A percentile compares a stretch with the other conserved stretches of the same genome.
phyloP scores from a whole-genome alignment of 192 early-diverging fungal species.

The Phlyctochytrium planicorne region DNA sequence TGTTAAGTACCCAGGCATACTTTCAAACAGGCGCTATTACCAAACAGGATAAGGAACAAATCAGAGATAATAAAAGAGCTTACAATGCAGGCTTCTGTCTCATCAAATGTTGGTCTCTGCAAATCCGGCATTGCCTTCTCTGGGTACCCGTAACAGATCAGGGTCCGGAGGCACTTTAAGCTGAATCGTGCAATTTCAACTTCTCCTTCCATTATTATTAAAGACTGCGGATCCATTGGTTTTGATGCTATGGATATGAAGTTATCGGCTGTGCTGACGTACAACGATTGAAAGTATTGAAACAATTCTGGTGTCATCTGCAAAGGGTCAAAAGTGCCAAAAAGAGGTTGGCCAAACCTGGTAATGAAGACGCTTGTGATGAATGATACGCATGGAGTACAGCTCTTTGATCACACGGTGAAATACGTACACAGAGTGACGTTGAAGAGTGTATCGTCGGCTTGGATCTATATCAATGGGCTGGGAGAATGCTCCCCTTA shows the following conservation, averaged over 20 bases:
- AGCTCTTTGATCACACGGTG: conserved; percentile 5
- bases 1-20: conserved; percentile 48
- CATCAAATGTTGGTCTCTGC: conserved; percentile 36
- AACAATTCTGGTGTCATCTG: conserved; percentile 1
- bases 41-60: not conserved
- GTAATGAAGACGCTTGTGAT: not conserved
- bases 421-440: not conserved
- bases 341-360: not conserved
- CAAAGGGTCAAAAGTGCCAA: not conserved
- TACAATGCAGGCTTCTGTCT: not conserved
- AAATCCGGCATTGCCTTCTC: not conserved
- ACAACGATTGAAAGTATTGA: not conserved
- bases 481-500: not conserved
- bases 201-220: not conserved
- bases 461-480: not conserved
- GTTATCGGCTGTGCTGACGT: not conserved
- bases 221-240: not conserved
- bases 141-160: conserved; percentile 1
- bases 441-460: not conserved
- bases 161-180: not conserved
- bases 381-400: not conserved
- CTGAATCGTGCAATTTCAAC: not conserved
- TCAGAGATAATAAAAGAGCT: not conserved
- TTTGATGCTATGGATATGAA: not conserved
- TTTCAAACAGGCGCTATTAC: conserved; percentile 23